Conservation (phyloP, 192 early-diverging fungal species). For the Umbelopsis ramanniana region DNA sequence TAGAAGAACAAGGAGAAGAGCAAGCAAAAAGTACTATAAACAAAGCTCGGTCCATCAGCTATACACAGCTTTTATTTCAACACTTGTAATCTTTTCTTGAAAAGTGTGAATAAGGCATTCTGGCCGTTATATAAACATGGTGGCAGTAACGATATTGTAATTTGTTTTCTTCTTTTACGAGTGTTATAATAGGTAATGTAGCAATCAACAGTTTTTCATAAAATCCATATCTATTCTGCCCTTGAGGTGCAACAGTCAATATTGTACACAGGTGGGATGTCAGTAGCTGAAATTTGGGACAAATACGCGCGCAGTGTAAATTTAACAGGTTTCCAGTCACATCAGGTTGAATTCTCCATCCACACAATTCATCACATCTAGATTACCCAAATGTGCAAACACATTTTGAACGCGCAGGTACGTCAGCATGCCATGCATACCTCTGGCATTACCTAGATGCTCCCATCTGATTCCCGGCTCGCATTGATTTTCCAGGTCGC, state of each 20-base stretch:
- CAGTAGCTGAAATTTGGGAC: not conserved
- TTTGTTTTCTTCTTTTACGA: no score
- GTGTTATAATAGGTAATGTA: no score
- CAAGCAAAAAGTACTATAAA: no score
- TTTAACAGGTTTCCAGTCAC: not conserved
- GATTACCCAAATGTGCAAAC: constrained; percentile 81
- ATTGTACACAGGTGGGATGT: not conserved
- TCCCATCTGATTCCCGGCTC: constrained; percentile 6
- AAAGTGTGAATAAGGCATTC: no score
- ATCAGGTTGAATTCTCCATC: not conserved
- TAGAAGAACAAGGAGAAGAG: no score
- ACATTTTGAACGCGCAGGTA: constrained; percentile 97
- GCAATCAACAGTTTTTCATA: no score
- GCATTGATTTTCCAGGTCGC: constrained; percentile 62
- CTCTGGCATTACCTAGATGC: not conserved
- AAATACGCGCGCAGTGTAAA: not conserved
- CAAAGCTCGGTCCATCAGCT: no score
- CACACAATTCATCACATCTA: not conserved
- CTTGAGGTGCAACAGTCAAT: not conserved
- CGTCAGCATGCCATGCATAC: not conserved
- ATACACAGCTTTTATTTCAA: no score
- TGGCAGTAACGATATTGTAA: no score
- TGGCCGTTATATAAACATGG: no score
- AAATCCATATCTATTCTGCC: no score
- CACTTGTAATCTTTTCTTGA: no score